Evolutionary conservation across 352 stramenopile species (phyloP).

Genomic region (Phytophthora citricola): DNA sequence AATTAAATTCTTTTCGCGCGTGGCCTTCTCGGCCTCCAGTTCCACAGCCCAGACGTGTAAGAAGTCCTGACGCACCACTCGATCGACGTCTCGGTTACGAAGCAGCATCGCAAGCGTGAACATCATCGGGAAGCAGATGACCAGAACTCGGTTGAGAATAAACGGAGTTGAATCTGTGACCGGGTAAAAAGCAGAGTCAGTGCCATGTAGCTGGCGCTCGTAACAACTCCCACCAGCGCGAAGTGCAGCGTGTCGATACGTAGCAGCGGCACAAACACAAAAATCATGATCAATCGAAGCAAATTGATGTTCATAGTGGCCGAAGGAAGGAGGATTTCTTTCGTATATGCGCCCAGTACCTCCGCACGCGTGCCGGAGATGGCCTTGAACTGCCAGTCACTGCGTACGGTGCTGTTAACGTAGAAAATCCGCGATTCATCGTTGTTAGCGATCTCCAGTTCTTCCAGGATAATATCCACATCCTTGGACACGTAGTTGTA

Average conservation of each 20-base stretch:
- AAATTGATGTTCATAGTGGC: slow-evolving; percentile 87
- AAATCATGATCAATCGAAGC: slow-evolving; percentile 77
- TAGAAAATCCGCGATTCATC: slow-evolving; percentile 50
- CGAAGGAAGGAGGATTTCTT: slow-evolving; percentile 64
- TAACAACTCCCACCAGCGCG: slow-evolving; percentile 55
- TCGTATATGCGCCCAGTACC: slow-evolving; percentile 71
- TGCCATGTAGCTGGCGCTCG: slow-evolving; percentile 65
- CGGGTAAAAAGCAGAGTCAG: slow-evolving; percentile 73
- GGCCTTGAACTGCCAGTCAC: slow-evolving; percentile 64
- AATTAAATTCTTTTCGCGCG: slow-evolving; percentile 81
- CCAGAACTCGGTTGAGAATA: slow-evolving; percentile 70
- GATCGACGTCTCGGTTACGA: slow-evolving; percentile 77
- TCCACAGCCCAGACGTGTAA: slow-evolving; percentile 82
- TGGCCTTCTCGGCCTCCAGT: slow-evolving; percentile 73
- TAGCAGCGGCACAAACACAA: slow-evolving; percentile 76
- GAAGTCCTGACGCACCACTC: slow-evolving; percentile 82
- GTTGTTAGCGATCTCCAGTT: slow-evolving; percentile 49
- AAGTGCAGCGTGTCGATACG: slow-evolving; percentile 83
- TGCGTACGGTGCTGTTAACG: slow-evolving; percentile 58
- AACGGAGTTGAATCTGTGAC: slow-evolving; percentile 63
- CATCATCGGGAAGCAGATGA: slow-evolving; percentile 74
- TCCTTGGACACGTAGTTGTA: slow-evolving; percentile 79
- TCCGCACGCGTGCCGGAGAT: slow-evolving; percentile 60
- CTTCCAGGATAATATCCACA: slow-evolving; percentile 67
- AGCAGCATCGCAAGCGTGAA: slow-evolving; percentile 76